phyloP scores from a whole-genome alignment of 2,329 filamentous ascomycete species.

The Dothideomycetes sp. region DNA sequence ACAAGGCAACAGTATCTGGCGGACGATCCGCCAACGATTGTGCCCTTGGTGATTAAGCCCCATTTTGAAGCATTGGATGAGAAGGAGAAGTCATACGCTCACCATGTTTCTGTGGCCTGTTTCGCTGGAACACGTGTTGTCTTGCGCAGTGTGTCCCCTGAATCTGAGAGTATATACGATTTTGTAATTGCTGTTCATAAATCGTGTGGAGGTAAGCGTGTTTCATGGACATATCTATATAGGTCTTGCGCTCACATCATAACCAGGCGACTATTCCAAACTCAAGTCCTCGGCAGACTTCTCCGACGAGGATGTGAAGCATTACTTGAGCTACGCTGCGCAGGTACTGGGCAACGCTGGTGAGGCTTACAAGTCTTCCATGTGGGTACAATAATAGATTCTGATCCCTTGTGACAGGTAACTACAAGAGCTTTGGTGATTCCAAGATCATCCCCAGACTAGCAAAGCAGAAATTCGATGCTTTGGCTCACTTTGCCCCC shows the following conservation, averaged over 20 bases:
- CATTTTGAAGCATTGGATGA: slow-evolving; percentile 73
- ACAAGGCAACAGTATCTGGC: slow-evolving; percentile 65
- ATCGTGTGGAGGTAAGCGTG: slow-evolving; percentile 22
- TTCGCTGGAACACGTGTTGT: slow-evolving; percentile 41
- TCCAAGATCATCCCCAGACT: slow-evolving; percentile 42
- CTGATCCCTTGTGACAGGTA: no score
- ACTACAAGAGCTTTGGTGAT: slow-evolving; percentile 42
- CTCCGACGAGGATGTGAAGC: slow-evolving; percentile 26
- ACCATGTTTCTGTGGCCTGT: slow-evolving; percentile 48
- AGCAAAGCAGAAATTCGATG: slow-evolving; percentile 29
- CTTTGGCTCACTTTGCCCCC: slow-evolving; percentile 30
- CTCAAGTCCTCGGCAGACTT: slow-evolving; percentile 32
- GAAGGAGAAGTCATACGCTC: slow-evolving; percentile 79
- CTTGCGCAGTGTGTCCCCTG: slow-evolving; percentile 40
- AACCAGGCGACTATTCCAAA: slow-evolving; percentile 35
- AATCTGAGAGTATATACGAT: slow-evolving; percentile 43
- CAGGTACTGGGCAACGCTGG: slow-evolving; percentile 43
- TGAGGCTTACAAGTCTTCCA: no score
- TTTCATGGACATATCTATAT: neutral
- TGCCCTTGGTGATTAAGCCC: slow-evolving; percentile 79
- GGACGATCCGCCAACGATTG: slow-evolving; percentile 79
- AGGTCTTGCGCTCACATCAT: neutral
- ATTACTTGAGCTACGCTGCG: slow-evolving; percentile 31
- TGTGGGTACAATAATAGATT: no score
- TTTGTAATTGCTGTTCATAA: slow-evolving; percentile 42